phyloP scores from a whole-genome alignment of 2,329 filamentous ascomycete genomes.

The Aspergillus niger region DNA sequence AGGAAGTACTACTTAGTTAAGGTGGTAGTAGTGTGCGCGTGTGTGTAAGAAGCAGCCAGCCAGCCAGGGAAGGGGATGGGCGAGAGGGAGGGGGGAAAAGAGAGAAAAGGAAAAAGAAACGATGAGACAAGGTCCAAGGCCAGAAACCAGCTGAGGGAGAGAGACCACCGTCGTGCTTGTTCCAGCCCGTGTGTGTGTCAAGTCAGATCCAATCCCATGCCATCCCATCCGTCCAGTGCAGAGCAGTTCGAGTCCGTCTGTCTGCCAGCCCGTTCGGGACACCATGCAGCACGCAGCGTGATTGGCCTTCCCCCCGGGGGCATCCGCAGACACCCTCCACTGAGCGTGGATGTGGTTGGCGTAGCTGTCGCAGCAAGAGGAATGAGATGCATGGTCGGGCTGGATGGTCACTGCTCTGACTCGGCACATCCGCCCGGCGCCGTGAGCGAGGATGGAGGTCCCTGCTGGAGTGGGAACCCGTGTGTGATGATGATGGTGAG shows the following conservation, averaged over 20 bases:
- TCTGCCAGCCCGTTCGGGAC: background rate
- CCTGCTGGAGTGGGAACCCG: constrained; percentile 1
- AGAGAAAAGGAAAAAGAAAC: background rate
- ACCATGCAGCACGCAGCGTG: constrained; percentile 2
- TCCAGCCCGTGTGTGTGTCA: constrained; percentile 8
- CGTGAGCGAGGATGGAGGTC: background rate
- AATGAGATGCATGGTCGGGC: background rate
- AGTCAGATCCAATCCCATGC: background rate
- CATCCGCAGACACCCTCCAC: background rate
- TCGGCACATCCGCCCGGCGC: background rate
- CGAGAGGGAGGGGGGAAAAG: constrained; percentile 10
- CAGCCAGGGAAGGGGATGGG: constrained; percentile 3
- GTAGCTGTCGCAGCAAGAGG: background rate
- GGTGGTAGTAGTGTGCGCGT: background rate
- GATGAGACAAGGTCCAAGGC: constrained; percentile 7
- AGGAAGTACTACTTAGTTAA: background rate
- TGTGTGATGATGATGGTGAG: background rate
- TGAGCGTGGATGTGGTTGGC: constrained; percentile 1
- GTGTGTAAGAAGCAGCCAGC: constrained; percentile 6
- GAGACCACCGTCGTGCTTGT: background rate
- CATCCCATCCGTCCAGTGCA: background rate
- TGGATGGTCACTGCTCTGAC: background rate
- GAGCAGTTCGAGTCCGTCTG: background rate
- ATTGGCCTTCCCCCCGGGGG: constrained; percentile 2
- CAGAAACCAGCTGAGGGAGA: background rate